Conservation (phyloP, 108 stramenopile genomes). For the Nitzschia sp. region DNA sequence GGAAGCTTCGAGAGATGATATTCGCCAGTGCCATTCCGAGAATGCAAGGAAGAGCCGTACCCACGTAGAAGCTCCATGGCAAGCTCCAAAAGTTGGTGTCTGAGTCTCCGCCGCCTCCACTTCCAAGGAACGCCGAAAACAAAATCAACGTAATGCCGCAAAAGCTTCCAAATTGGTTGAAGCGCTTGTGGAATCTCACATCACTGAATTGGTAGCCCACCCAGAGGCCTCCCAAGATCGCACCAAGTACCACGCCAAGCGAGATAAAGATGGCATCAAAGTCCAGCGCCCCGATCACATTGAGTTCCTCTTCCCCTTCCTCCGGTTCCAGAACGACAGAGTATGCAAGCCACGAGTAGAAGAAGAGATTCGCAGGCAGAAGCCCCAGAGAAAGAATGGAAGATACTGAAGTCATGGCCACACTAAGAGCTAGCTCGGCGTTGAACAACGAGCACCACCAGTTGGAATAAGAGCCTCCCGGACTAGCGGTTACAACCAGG, state of each 20-base stretch:
- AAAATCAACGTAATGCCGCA: conserved; percentile 68
- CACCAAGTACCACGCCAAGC: conserved; percentile 68
- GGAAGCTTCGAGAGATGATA: conserved; percentile 45
- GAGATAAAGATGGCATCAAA: conserved; percentile 70
- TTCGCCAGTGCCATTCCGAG: conserved; percentile 62
- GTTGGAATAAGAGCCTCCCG: conserved; percentile 86
- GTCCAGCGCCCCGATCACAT: conserved; percentile 62
- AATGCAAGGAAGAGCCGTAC: conserved; percentile 63
- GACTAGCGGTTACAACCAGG: conserved; percentile 77
- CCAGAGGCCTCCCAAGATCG: conserved; percentile 65
- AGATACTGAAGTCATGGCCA: conserved; percentile 88
- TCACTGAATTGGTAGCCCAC: conserved; percentile 53
- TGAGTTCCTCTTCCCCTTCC: conserved; percentile 28
- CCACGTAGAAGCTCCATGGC: conserved; percentile 76
- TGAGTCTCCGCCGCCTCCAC: conserved; percentile 51
- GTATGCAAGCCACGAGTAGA: conserved; percentile 48
- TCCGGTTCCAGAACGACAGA: conserved; percentile 9
- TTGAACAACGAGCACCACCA: conserved; percentile 89
- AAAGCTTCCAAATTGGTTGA: conserved; percentile 71
- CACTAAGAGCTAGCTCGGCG: conserved; percentile 78
- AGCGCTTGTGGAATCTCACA: conserved; percentile 56
- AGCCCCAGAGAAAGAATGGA: conserved; percentile 65
- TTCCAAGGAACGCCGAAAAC: conserved; percentile 63
- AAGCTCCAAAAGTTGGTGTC: conserved; percentile 49
- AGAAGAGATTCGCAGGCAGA: conserved; percentile 78